Percentiles rank a stretch among this genome's conserved stretches.
Conservation (phyloP, 371 early-diverging fungal genomes). For the Zopfochytrium polystomum region DNA sequence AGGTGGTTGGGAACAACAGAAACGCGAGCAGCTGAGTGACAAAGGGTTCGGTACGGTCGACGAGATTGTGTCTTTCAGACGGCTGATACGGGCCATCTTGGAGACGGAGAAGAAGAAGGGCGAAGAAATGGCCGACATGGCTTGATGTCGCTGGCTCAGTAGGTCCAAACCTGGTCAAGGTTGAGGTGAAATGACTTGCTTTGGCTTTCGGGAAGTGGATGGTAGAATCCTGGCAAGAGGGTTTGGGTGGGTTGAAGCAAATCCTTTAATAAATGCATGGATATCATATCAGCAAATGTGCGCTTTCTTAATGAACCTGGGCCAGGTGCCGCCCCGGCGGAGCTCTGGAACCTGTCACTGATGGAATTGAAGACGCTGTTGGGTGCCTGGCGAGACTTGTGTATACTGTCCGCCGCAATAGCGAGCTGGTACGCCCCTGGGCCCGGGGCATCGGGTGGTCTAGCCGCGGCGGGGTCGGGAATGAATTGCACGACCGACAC, state of each 20-base stretch:
- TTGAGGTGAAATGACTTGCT: background rate
- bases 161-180: constrained; percentile 1
- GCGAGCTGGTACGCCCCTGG: constrained; percentile 45
- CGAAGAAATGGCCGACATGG: background rate
- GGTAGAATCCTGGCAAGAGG: background rate
- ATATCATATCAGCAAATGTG: background rate
- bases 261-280: background rate
- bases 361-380: background rate
- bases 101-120: constrained; percentile 11
- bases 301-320: constrained; percentile 1
- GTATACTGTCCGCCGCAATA: constrained; percentile 28
- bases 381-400: constrained; percentile 8
- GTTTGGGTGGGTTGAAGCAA: background rate
- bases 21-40: constrained; percentile 3
- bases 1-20: background rate
- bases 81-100: constrained; percentile 16
- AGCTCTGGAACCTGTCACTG: background rate
- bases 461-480: background rate
- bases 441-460: constrained; percentile 30
- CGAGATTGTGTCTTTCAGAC: constrained; percentile 18
- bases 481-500: constrained; percentile 18
- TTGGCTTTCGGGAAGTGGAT: background rate
- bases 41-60: constrained; percentile 18
- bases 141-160: background rate
- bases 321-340: background rate